Conservation (phyloP, 352 stramenopile genomes). For the Elongisporangium undulatum region DNA sequence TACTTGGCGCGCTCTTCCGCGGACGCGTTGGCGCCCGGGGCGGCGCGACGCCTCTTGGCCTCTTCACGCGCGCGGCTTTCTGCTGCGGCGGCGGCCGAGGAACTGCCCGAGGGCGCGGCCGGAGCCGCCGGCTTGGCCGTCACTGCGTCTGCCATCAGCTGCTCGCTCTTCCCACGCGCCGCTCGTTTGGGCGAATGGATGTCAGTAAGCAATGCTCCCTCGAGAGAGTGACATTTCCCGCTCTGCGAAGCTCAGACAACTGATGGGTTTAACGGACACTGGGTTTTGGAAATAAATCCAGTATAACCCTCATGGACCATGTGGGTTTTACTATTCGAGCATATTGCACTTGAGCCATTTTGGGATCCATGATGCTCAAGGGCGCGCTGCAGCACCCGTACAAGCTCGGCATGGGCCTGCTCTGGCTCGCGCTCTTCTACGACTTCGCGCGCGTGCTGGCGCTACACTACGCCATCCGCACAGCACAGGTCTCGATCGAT, state of each 20-base stretch:
- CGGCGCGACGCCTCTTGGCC: constrained; percentile 30
- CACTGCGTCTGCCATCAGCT: constrained; percentile 24
- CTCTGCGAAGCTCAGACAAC: no score
- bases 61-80: constrained; percentile 27
- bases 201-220: neutral
- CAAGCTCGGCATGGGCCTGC: constrained; percentile 39
- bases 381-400: constrained; percentile 54
- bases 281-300: neutral
- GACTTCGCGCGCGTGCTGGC: constrained; percentile 64
- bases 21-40: constrained; percentile 48
- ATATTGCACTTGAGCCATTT: neutral
- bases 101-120: constrained; percentile 14
- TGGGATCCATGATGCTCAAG: constrained; percentile 33
- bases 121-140: constrained; percentile 3
- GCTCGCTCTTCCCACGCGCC: neutral
- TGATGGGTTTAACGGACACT: no score
- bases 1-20: constrained; percentile 73
- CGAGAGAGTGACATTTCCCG: neutral
- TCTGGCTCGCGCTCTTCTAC: constrained; percentile 59
- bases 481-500: constrained; percentile 42
- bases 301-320: neutral
- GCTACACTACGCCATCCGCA: constrained; percentile 43
- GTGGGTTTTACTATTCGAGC: neutral
- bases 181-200: neutral
- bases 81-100: constrained; percentile 8